Evolutionary conservation across 495 filamentous ascomycete species (phyloP).

Genomic region (Penicillium macrosclerotiorum): DNA sequence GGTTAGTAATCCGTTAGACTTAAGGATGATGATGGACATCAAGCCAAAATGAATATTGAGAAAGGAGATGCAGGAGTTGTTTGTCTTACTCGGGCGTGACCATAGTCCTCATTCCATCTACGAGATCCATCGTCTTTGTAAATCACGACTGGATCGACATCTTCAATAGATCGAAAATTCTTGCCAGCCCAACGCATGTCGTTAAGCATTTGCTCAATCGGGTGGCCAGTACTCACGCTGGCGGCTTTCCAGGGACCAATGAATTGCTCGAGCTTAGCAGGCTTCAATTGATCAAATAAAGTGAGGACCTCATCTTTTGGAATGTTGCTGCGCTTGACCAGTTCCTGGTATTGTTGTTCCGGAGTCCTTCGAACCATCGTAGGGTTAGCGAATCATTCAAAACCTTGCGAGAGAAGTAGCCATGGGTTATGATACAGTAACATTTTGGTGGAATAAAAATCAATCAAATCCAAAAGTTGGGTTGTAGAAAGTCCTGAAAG

Average conservation of each 20-base stretch:
- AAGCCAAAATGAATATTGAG: background rate
- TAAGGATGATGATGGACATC: too few relatives aligned
- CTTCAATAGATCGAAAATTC: constrained; percentile 22
- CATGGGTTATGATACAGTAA: background rate
- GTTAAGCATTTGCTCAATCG: constrained; percentile 13
- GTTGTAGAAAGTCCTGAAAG: background rate
- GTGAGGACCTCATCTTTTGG: constrained; percentile 8
- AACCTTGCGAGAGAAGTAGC: background rate
- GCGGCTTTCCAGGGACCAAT: constrained; percentile 24
- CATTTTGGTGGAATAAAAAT: background rate
- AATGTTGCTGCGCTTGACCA: constrained; percentile 8
- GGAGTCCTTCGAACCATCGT: constrained; percentile 1
- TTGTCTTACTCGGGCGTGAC: constrained; percentile 15
- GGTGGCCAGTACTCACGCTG: constrained; percentile 25
- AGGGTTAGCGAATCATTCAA: background rate
- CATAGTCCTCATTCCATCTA: constrained; percentile 13
- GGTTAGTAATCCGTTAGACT: too few relatives aligned
- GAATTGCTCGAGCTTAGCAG: constrained; percentile 12
- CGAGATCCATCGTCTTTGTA: constrained; percentile 14
- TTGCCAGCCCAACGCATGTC: constrained; percentile 27
- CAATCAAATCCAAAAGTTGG: too few relatives aligned
- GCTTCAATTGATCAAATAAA: constrained; percentile 16
- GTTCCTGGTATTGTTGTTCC: constrained; percentile 15
- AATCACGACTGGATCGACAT: constrained; percentile 29
- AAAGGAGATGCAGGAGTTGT: background rate